phyloP scores from a whole-genome alignment of 441 rosid genomes.

The Erysimum pusillum region DNA sequence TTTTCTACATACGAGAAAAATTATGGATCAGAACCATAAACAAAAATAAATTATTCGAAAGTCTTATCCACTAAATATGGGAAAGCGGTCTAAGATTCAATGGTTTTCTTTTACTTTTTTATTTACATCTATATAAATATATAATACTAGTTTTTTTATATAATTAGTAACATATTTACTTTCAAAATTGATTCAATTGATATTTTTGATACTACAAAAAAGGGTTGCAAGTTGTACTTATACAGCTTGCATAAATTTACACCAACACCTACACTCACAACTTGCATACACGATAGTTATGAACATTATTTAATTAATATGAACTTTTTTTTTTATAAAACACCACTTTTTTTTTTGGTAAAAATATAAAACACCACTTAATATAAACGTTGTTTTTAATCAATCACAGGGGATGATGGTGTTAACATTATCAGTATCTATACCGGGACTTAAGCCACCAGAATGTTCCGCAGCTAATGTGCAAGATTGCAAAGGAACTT shows the following conservation, averaged over 20 bases:
- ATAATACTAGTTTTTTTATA: too few relatives aligned
- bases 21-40: background rate
- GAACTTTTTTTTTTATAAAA: too few relatives aligned
- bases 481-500: constrained; percentile 62
- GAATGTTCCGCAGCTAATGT: constrained; percentile 49
- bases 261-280: background rate
- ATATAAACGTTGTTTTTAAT: too few relatives aligned
- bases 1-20: background rate
- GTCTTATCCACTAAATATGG: constrained; percentile 25
- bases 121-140: too few relatives aligned
- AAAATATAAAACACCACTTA: too few relatives aligned
- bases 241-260: background rate
- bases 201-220: background rate
- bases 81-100: too few relatives aligned
- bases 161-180: too few relatives aligned
- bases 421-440: constrained; percentile 76
- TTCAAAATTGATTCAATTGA: too few relatives aligned
- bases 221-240: constrained; percentile 6
- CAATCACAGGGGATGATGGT: constrained; percentile 72
- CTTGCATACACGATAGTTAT: too few relatives aligned
- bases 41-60: background rate
- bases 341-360: too few relatives aligned
- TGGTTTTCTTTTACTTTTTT: background rate
- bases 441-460: constrained; percentile 78
- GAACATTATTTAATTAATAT: too few relatives aligned